Conservation (phyloP, 2,329 filamentous ascomycete genomes). For the Zarea fungicola region DNA sequence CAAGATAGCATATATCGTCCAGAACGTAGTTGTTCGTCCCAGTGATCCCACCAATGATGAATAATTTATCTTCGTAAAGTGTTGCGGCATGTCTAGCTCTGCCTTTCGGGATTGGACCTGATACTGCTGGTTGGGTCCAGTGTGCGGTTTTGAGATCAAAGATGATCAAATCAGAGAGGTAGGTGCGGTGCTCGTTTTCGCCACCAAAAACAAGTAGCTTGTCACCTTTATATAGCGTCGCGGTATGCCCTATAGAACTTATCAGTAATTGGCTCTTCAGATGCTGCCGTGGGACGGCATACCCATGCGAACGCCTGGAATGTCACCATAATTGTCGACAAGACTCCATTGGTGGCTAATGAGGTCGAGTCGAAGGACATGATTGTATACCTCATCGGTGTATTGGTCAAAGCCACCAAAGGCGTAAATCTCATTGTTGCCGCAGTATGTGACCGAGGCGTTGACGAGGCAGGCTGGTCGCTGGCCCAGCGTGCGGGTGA, state of each 20-base stretch:
- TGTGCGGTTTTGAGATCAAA: conserved; percentile 92
- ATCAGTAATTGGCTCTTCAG: conserved; percentile 12
- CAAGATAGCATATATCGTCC: conserved; percentile 94
- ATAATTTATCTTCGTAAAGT: conserved; percentile 92
- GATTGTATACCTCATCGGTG: conserved; percentile 98
- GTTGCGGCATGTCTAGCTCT: conserved; percentile 90
- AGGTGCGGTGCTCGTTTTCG: conserved; percentile 95
- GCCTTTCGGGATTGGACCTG: conserved; percentile 79
- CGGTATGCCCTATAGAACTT: conserved; percentile 72
- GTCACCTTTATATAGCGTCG: conserved; percentile 86
- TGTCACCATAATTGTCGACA: conserved; percentile 98
- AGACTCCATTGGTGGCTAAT: conserved; percentile 87
- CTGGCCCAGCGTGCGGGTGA: conserved; percentile 71
- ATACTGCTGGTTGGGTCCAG: conserved; percentile 89
- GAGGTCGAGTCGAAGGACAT: conserved; percentile 85
- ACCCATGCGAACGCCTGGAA: conserved; percentile 96
- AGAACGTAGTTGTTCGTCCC: conserved; percentile 88
- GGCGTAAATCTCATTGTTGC: conserved; percentile 94
- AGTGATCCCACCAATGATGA: conserved; percentile 92
- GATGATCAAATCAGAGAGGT: conserved; percentile 91
- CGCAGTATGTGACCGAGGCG: conserved; percentile 97
- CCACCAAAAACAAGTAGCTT: conserved; percentile 97
- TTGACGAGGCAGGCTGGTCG: conserved; percentile 94
- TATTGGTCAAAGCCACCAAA: conserved; percentile 99
- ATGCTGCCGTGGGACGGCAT: conserved; percentile 24